These are phyloP conservation scores for Zygosaccharomyces pseudorouxii DNA, from an alignment of 805 yeast genomes.

Conservation along the genomic window DNA sequence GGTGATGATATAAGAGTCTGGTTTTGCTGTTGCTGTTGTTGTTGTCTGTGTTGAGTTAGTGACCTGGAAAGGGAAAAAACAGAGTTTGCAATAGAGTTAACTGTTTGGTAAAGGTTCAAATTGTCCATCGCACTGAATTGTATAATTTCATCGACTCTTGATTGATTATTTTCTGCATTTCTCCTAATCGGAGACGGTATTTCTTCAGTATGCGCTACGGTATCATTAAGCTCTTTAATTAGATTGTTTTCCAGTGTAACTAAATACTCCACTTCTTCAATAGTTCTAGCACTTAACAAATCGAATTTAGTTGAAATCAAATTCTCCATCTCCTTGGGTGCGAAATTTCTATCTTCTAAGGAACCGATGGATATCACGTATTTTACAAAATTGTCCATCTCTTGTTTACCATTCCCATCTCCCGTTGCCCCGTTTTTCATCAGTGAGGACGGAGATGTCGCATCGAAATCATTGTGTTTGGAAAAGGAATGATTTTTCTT, in stretches of 20 bases:
- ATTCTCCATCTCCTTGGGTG: slow-evolving; percentile 12
- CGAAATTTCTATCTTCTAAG: slow-evolving; percentile 20
- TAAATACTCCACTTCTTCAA: slow-evolving; percentile 60
- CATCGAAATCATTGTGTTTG: not conserved
- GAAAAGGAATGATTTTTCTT: slow-evolving; percentile 23
- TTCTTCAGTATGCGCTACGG: slow-evolving; percentile 5
- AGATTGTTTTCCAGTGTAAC: slow-evolving; percentile 45
- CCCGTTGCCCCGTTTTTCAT: not conserved
- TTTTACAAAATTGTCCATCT: slow-evolving; percentile 36
- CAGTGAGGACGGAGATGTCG: not conserved
- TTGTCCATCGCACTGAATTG: slow-evolving; percentile 34
- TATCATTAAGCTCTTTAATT: slow-evolving; percentile 23
- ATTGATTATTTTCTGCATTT: not conserved
- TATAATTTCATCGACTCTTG: not conserved
- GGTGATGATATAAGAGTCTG: slow-evolving; percentile 20
- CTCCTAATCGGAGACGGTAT: not conserved
- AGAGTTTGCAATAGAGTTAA: slow-evolving; percentile 33
- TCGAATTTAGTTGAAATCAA: slow-evolving; percentile 44
- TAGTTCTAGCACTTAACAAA: slow-evolving; percentile 62
- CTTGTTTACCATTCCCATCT: slow-evolving; percentile 19
- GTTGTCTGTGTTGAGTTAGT: slow-evolving; percentile 17
- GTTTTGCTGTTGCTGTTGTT: slow-evolving; percentile 2
- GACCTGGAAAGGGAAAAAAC: slow-evolving; percentile 34
- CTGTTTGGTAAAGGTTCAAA: slow-evolving; percentile 34
- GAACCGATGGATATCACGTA: slow-evolving; percentile 37